Percentiles rank a stretch among this genome's conserved stretches.
Conservation (phyloP, 225 moss, liverwort and hornwort genomes). For the Climacium dendroides region DNA sequence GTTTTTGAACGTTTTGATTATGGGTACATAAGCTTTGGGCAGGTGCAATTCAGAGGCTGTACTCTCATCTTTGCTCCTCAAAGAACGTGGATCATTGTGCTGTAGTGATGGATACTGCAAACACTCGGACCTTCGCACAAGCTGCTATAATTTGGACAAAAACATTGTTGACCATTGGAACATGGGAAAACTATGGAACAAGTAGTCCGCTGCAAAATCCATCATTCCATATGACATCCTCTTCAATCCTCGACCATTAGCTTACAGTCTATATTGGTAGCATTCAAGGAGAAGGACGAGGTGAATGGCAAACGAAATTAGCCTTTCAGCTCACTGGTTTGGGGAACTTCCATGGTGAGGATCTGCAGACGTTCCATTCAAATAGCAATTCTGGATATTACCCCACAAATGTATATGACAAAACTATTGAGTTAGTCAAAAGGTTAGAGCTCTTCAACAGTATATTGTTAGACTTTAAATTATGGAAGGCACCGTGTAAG, state of each 20-base stretch:
- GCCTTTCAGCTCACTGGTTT: not conserved
- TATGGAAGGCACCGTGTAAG: too few relatives aligned
- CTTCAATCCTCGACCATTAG: not conserved
- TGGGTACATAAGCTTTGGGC: not conserved
- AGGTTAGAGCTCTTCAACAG: too few relatives aligned
- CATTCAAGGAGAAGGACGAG: not conserved
- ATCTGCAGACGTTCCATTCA: not conserved
- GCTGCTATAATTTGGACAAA: not conserved
- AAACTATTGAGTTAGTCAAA: too few relatives aligned
- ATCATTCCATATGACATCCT: not conserved
- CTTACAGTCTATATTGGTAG: not conserved
- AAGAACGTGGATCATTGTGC: not conserved
- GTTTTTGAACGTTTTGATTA: not conserved
- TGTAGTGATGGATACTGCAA: not conserved
- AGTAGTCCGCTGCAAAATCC: not conserved
- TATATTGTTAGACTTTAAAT: too few relatives aligned
- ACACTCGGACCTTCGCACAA: not conserved
- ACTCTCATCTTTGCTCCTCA: not conserved
- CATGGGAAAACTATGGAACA: not conserved
- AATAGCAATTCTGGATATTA: not conserved
- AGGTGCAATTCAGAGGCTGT: not conserved
- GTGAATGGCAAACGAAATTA: not conserved
- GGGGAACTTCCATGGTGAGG: not conserved
- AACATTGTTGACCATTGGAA: not conserved
- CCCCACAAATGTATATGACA: too few relatives aligned